Conservation (phyloP, 2,329 filamentous ascomycete species). For the Diaporthe sp. region DNA sequence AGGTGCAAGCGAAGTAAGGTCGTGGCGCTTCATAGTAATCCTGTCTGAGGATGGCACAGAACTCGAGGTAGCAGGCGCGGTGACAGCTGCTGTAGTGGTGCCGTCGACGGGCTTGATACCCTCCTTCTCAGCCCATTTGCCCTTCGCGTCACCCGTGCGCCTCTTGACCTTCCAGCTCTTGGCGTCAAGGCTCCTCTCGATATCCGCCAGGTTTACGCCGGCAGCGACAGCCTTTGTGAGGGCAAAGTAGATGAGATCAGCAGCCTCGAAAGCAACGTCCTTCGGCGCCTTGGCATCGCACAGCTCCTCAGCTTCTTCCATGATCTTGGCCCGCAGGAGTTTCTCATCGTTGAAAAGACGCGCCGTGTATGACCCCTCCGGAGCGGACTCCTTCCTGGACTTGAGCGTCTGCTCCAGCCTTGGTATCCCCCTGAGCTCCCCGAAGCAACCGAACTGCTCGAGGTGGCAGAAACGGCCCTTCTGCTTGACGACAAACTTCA, state of each 20-base stretch:
- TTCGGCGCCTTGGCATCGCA: slow-evolving; percentile 87
- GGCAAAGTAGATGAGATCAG: slow-evolving; percentile 96
- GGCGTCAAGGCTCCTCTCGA: slow-evolving; percentile 91
- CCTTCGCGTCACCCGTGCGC: slow-evolving; percentile 93
- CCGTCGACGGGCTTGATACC: slow-evolving; percentile 67
- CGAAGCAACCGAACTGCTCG: slow-evolving; percentile 93
- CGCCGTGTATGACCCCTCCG: slow-evolving; percentile 92
- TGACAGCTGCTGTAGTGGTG: slow-evolving; percentile 51
- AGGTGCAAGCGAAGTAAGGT: slow-evolving; percentile 74
- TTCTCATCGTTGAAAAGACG: slow-evolving; percentile 93
- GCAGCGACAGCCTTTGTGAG: slow-evolving; percentile 89
- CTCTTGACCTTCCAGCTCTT: slow-evolving; percentile 97
- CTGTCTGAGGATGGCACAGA: slow-evolving; percentile 55
- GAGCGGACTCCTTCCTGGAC: slow-evolving; percentile 85
- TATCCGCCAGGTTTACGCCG: slow-evolving; percentile 87
- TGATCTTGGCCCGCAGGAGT: slow-evolving; percentile 93
- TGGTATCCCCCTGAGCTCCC: slow-evolving; percentile 83
- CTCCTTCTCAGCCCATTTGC: slow-evolving; percentile 88
- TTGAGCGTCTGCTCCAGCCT: slow-evolving; percentile 89
- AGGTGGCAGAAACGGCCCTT: slow-evolving; percentile 96
- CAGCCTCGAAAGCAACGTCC: slow-evolving; percentile 93
- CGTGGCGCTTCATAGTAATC: slow-evolving; percentile 87
- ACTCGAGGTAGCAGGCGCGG: slow-evolving; percentile 47
- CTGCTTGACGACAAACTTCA: slow-evolving; percentile 91
- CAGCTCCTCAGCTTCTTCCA: slow-evolving; percentile 97